Percentiles rank a stretch among this genome's conserved stretches.
Conservation (phyloP, 345 rosid genomes). For the Turritis glabra region DNA sequence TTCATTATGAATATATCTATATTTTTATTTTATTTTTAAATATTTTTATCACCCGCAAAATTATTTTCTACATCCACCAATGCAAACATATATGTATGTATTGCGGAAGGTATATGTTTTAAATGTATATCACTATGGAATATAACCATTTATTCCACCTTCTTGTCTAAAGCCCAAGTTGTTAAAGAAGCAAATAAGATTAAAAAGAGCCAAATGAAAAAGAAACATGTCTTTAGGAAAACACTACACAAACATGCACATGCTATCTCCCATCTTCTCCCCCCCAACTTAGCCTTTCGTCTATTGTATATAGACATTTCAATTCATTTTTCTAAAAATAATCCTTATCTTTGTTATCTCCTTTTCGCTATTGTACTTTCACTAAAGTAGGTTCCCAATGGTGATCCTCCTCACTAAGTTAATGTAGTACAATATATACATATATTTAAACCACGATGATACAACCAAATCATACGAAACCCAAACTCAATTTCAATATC, state of each 20-base stretch:
- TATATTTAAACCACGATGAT: neutral
- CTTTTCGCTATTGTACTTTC: slow-evolving; percentile 33
- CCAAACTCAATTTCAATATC: too few relatives aligned
- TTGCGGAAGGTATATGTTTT: neutral
- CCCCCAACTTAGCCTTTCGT: slow-evolving; percentile 25
- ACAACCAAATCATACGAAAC: too few relatives aligned
- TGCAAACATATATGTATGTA: neutral
- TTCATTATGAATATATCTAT: neutral
- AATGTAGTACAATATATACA: slow-evolving; percentile 8
- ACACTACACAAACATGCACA: slow-evolving; percentile 39
- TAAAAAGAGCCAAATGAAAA: slow-evolving; percentile 29
- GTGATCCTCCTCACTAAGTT: slow-evolving; percentile 40
- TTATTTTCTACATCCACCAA: neutral
- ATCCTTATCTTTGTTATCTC: slow-evolving; percentile 22
- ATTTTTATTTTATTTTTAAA: neutral
- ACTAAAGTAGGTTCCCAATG: slow-evolving; percentile 28
- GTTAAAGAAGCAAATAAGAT: slow-evolving; percentile 16
- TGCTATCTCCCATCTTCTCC: slow-evolving; percentile 23
- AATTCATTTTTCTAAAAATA: neutral
- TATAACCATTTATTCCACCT: neutral
- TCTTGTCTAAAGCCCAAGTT: slow-evolving; percentile 18
- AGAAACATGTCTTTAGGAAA: slow-evolving; percentile 22
- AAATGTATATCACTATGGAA: neutral
- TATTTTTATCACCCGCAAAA: neutral
- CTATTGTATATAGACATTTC: slow-evolving; percentile 24